Conservation (phyloP, 495 filamentous ascomycete genomes). For the Neurospora intermedia region DNA sequence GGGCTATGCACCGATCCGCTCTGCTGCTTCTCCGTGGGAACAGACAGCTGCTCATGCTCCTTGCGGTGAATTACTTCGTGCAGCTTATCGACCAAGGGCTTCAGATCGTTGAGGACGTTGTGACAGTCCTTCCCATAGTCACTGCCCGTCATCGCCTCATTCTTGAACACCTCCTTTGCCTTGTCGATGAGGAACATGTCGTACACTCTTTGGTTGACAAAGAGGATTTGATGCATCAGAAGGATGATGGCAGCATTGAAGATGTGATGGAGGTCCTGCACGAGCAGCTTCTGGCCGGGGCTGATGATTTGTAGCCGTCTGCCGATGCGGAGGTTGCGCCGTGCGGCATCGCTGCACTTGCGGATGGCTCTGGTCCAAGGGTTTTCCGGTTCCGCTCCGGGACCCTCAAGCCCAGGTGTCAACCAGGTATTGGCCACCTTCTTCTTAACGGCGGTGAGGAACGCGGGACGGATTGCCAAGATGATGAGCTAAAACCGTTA, state of each 20-base stretch:
- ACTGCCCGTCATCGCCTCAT: constrained; percentile 14
- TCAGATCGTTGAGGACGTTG: constrained; percentile 16
- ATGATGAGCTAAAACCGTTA: constrained; percentile 24
- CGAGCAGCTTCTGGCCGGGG: constrained; percentile 16
- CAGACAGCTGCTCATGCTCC: not conserved
- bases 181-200: constrained; percentile 17
- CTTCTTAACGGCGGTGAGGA: constrained; percentile 29
- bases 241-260: constrained; percentile 36
- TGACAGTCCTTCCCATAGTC: constrained; percentile 19
- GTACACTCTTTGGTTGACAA: constrained; percentile 14
- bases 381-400: constrained; percentile 12
- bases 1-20: not conserved
- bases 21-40: constrained; percentile 6
- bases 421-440: constrained; percentile 18
- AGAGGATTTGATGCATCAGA: constrained; percentile 25
- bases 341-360: constrained; percentile 23
- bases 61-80: constrained; percentile 12
- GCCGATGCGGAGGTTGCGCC: constrained; percentile 24
- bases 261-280: constrained; percentile 30
- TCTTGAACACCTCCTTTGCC: constrained; percentile 19
- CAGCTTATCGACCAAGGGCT: constrained; percentile 12
- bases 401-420: constrained; percentile 4
- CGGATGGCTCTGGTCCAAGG: constrained; percentile 9
- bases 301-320: constrained; percentile 15
- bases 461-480: constrained; percentile 28